Conservation (phyloP, 768 basidiomycete species). For the Calocera viscosa region DNA sequence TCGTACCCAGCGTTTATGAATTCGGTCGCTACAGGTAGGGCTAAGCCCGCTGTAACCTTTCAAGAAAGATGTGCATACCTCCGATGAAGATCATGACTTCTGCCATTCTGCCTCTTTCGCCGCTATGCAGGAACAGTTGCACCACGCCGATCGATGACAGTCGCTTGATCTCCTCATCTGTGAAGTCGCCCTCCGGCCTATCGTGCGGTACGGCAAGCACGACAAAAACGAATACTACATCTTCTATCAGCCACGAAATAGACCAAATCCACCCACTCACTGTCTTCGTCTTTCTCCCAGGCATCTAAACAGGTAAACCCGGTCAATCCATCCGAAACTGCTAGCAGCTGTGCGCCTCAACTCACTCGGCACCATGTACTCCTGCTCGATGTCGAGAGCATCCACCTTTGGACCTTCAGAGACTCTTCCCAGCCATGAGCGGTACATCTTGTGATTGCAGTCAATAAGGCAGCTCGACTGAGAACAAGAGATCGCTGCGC, state of each 20-base stretch:
- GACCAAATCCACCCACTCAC: not conserved
- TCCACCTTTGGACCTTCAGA: not conserved
- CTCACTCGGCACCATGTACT: not conserved
- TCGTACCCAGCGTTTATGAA: not conserved
- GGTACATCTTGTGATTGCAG: not conserved
- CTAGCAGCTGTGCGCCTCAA: not conserved
- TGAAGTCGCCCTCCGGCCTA: not conserved
- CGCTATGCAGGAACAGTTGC: not conserved
- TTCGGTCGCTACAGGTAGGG: not conserved
- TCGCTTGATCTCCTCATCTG: not conserved
- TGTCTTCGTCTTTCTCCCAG: not conserved
- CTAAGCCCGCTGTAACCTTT: not conserved
- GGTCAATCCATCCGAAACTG: not conserved
- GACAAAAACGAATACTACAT: not conserved
- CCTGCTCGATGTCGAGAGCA: not conserved
- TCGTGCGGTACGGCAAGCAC: not conserved
- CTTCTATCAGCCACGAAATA: not conserved
- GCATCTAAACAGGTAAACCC: not conserved
- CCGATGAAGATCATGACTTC: slow-evolving; percentile 4
- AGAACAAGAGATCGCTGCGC: not conserved
- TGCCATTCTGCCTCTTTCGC: not conserved
- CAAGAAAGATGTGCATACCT: not conserved
- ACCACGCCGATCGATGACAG: slow-evolving; percentile 1
- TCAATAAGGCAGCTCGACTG: not conserved
- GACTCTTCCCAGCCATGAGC: not conserved